Evolutionary conservation across 768 basidiomycete species (phyloP), one percentile per base, ranked within the genome.

Genomic region (Trametes maxima): DNA sequence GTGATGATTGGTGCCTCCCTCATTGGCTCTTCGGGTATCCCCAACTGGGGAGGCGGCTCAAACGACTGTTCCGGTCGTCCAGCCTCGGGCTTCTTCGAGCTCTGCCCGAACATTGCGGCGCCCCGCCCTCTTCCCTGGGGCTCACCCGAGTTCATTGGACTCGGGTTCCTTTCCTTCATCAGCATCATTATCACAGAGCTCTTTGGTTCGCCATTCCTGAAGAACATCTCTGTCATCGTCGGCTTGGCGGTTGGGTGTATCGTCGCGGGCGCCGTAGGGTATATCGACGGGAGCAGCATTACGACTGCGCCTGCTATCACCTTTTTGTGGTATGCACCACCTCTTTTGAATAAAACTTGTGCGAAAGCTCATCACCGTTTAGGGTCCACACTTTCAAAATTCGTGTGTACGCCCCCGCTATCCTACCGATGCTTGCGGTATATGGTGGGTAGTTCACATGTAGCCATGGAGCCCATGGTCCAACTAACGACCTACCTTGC

Each of bases 1-100:
- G 75, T 94, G 24, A 77, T 92, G 79, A 92, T 94, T 59, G 91
- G 92, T 2, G 85, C 87, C 0, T 87, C 87, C 0, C 81, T 94
- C 36, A 80, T 94, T 52, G 91, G 90, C 42, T 74, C 78, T 1
- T 89, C 87, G 7, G 92, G 92, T 3, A 83, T 89, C 45, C 81
- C 82, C 11, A 86, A 92, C 72, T 95, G 92, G 92, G 92, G 87
- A 44, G 92, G 92, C 35, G 92, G 92, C 16, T 86, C 88, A 7
- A 92, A 90, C 63, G 81, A 81, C 60, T 95, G 92, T 70, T 75
- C 79, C 48, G 62, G 62, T 4, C 79, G 84, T n/a, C 90, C 89
- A 1, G 75, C 76, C 2, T 82, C 78, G 7, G 89, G 90, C 1
- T 81, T 88, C 57, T 93, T 89, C 71, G 71, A 77, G 59, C 76